Base-by-base conservation (phyloP, 2,329 filamentous ascomycete species). In the Beauveria pseudobassiana region DNA sequence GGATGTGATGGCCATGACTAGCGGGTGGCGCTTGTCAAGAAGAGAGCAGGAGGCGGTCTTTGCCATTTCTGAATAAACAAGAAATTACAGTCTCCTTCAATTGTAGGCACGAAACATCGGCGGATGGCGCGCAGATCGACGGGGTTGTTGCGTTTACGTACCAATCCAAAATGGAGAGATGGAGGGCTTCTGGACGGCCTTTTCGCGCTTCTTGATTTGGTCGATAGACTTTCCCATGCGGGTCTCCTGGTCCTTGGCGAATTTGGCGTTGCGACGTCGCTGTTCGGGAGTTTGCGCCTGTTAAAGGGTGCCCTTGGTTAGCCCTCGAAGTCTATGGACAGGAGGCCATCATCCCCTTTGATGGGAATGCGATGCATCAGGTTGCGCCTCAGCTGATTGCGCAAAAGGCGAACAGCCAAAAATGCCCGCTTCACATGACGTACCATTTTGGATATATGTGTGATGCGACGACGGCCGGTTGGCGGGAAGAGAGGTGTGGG, bases 271-370 rank as follows among this genome's bases (percentile, higher is more conserved):
- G 65, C 88, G 87, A 71, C 86, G 86, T 74, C 90, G 87, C 80
- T 95, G 91, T 75, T 91, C 84, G 68, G 88, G 90, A 67, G 90
- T 95, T 87, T 93, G 90, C 68, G 87, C 89, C 89, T 92, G 70
- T 22, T 10, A 22, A 16, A 30, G 18, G n/a, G 10, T 22, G 12
- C 24, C 34, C 14, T 53, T 20, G 51, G 24, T 61, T 38, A 54
- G 59, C 40, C 24, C 12, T 43, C 30, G 28, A 8, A 26, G 5
- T 42, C 48, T 18, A 42, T 12, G 20, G 28, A 16, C 20, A 16
- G 30, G 16, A 50, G 12, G 56, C 26, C 20, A 59, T 43, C 28
- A 20, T 22, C 18, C 16, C 42, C 24, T 38, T 24, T 40, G 20
- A 12, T n/a, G 18, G 12, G 16, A 24, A n/a, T 22, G 22, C 46